Base-by-base conservation (phyloP, 345 rosid species). In the Aurinia saxatilis region DNA sequence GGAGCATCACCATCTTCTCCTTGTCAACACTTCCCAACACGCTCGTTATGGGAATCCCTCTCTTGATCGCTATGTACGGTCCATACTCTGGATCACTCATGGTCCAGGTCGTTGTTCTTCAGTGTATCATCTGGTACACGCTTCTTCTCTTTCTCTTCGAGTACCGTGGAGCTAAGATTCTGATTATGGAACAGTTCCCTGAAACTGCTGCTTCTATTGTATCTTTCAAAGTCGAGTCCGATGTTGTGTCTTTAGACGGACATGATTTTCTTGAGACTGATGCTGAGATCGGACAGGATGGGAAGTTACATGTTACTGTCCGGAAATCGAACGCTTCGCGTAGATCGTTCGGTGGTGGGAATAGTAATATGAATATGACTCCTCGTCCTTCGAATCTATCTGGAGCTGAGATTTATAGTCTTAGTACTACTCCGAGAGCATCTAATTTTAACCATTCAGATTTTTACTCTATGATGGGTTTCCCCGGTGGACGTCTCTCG, bases 51-150 rank as follows among this genome's bases (percentile, higher is more conserved):
- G 98, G 98, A 1, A 92, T 92, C 52, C 98, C 98, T 17, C 66
- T 92, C 9, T 81, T 92, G 4, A 83, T 76, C 73, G 98, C 97
- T 50, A 92, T 92, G 98, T 92, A 92, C 67, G 93, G 88, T 12
- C 56, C 64, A 0, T 78, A 67, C 21, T 77, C 95, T 0, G 88
- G 95, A 10, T 84, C 79, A 2, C 81, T 91, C 5, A 88, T 91
- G 98, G 95, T 91, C n/a, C 96, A 92, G 42, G 77, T 89, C 27
- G 96, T 92, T 10, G 98, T 92, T 7, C 84, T 92, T 9, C 98
- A 92, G 74, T 86, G 96, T 60, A 83, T 92, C 35, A 83, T 92
- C 8, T 92, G 98, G 98, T 85, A 92, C 77, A 92, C 98, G 14
- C 80, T 92, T 53, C 85, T 92, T 62, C 81, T 92, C 46, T 92